Percentiles rank a stretch among this genome's conserved stretches.
phyloP scores from a whole-genome alignment of 1,139 yeast species.

The Diutina pseudorugosa region DNA sequence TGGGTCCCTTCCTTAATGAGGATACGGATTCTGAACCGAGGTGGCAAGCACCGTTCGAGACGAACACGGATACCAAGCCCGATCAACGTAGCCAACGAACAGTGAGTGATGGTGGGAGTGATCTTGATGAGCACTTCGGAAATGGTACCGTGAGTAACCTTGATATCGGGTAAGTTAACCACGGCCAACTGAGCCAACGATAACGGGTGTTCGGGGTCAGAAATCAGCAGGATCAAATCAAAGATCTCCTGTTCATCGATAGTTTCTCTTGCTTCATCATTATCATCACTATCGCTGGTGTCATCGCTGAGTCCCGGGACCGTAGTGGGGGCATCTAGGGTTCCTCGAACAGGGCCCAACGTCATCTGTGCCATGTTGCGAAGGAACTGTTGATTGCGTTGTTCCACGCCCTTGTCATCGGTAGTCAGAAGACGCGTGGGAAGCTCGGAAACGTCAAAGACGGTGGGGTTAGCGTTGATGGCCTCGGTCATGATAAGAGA shows the following conservation, averaged over 20 bases:
- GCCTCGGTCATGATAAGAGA: slow-evolving; percentile 44
- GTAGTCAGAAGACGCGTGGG: slow-evolving; percentile 46
- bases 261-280: slow-evolving; percentile 41
- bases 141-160: slow-evolving; percentile 42
- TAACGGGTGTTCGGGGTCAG: slow-evolving; percentile 97
- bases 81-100: slow-evolving; percentile 89
- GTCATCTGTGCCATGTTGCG: slow-evolving; percentile 16
- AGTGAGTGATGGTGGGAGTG: slow-evolving; percentile 97
- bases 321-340: neutral
- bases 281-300: slow-evolving; percentile 7
- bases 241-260: slow-evolving; percentile 56
- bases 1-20: slow-evolving; percentile 86
- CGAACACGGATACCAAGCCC: slow-evolving; percentile 93
- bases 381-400: slow-evolving; percentile 12
- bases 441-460: slow-evolving; percentile 60
- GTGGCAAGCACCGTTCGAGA: slow-evolving; percentile 78
- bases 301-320: neutral
- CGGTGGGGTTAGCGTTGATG: slow-evolving; percentile 85
- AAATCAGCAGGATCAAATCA: slow-evolving; percentile 70
- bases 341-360: slow-evolving; percentile 7
- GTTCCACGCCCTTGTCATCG: slow-evolving; percentile 8
- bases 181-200: slow-evolving; percentile 93
- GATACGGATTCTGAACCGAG: slow-evolving; percentile 70
- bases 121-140: slow-evolving; percentile 74
- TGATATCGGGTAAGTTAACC: slow-evolving; percentile 73